phyloP scores from a whole-genome alignment of 176 grass and related monocot species.

The Luzula sylvatica region DNA sequence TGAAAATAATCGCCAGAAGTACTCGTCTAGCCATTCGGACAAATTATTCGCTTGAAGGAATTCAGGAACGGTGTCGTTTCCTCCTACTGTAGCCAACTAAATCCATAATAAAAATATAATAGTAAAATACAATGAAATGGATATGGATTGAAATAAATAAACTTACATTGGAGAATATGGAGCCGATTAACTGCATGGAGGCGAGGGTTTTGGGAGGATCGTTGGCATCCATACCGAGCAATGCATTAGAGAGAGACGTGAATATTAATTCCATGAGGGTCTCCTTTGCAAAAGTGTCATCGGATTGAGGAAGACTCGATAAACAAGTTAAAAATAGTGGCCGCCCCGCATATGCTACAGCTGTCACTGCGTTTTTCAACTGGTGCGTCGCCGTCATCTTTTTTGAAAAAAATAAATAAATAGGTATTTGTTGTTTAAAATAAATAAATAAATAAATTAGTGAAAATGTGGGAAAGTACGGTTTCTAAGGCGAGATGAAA shows the following conservation, averaged over 20 bases:
- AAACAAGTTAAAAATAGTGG: conserved; percentile 55
- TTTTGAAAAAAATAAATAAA: conserved; percentile 14
- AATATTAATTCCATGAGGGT: conserved; percentile 53
- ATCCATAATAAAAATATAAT: conserved; percentile 6
- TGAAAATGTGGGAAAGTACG: conserved; percentile 39
- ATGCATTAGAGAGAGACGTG: conserved; percentile 79
- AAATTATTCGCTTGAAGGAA: conserved; percentile 60
- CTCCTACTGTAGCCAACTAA: conserved; percentile 66
- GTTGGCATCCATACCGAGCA: conserved; percentile 98
- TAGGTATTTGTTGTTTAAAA: too few species aligned
- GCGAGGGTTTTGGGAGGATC: conserved; percentile 96
- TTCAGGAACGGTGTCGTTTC: conserved; percentile 32
- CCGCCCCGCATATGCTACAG: conserved; percentile 85
- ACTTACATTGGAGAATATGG: conserved; percentile 95
- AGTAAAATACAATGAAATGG: neutral
- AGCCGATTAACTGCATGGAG: conserved; percentile 88
- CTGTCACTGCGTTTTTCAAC: conserved; percentile 87
- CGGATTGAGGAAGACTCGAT: conserved; percentile 30
- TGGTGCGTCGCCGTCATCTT: conserved; percentile 96
- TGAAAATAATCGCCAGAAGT: conserved; percentile 81
- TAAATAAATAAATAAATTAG: neutral
- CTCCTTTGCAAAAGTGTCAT: conserved; percentile 29
- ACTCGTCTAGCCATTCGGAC: conserved; percentile 86
- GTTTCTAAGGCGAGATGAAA: conserved; percentile 89
- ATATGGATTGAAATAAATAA: conserved; percentile 16